Conservation (phyloP, 2,329 filamentous ascomycete species). For the Xylaria sp. region DNA sequence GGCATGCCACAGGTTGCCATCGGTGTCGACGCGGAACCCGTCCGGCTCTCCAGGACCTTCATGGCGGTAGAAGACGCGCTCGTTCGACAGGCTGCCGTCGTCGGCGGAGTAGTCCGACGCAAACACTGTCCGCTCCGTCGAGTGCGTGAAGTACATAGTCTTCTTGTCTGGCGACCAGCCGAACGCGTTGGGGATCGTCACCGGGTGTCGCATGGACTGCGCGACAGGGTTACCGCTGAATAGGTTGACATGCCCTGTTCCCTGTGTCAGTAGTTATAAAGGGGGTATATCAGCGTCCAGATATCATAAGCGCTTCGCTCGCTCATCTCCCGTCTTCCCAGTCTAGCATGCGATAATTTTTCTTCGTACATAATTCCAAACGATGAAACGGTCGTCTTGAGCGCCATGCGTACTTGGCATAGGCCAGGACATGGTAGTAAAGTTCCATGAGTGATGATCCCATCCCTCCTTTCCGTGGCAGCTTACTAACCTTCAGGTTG, state of each 20-base stretch:
- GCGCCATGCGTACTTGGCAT: not conserved
- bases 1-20: slow-evolving; percentile 90
- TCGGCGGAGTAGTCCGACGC: slow-evolving; percentile 76
- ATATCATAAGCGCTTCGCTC: slow-evolving; percentile 5
- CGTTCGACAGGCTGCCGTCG: slow-evolving; percentile 72
- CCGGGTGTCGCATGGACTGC: slow-evolving; percentile 65
- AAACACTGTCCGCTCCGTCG: slow-evolving; percentile 75
- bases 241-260: slow-evolving; percentile 75
- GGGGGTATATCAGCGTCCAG: not conserved
- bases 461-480: slow-evolving; percentile 30
- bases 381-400: not conserved
- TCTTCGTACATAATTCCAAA: not conserved
- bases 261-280: slow-evolving; percentile 20
- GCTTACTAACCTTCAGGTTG: slow-evolving; percentile 64
- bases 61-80: slow-evolving; percentile 78
- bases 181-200: slow-evolving; percentile 86
- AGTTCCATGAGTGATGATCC: not conserved
- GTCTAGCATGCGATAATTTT: not conserved
- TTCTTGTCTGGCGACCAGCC: slow-evolving; percentile 80
- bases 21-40: slow-evolving; percentile 83
- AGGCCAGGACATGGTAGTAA: not conserved
- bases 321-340: slow-evolving; percentile 12
- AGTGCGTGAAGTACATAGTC: slow-evolving; percentile 87
- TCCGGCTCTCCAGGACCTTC: slow-evolving; percentile 76
- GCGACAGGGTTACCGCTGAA: slow-evolving; percentile 70